Conservation (phyloP, 2,329 filamentous ascomycete genomes). For the Macroventuria anomochaeta region DNA sequence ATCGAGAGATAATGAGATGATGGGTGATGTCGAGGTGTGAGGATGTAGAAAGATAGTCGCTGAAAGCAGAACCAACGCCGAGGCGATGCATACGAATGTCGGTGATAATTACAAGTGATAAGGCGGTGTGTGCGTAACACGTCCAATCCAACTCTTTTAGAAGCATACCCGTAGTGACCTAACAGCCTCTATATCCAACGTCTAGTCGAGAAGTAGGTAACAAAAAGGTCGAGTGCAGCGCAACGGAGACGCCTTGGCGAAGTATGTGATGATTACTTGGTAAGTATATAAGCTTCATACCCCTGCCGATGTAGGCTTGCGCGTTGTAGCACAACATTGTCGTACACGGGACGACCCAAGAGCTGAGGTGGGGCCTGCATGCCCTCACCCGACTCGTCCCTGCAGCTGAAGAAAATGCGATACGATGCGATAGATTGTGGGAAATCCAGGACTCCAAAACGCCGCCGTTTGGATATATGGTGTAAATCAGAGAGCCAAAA, state of each 20-base stretch:
- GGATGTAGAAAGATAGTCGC: background rate
- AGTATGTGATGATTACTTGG: background rate
- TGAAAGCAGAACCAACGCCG: slow-evolving; percentile 5
- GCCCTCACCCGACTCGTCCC: slow-evolving; percentile 12
- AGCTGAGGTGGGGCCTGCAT: slow-evolving; percentile 21
- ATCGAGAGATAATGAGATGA: background rate
- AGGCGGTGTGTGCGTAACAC: slow-evolving; percentile 1
- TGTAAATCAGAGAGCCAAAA: slow-evolving; percentile 10
- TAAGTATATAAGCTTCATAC: slow-evolving; percentile 3
- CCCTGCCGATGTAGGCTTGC: slow-evolving; percentile 4
- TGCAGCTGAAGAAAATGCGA: slow-evolving; percentile 17
- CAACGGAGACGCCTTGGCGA: background rate
- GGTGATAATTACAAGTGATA: slow-evolving; percentile 16
- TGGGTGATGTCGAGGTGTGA: background rate
- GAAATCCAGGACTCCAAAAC: slow-evolving; percentile 14
- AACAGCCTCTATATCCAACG: slow-evolving; percentile 1
- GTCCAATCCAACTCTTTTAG: slow-evolving; percentile 2
- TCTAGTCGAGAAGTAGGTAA: background rate
- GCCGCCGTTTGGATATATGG: slow-evolving; percentile 20
- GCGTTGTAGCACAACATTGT: slow-evolving; percentile 13
- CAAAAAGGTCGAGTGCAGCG: background rate
- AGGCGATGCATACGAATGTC: slow-evolving; percentile 15
- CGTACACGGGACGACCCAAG: slow-evolving; percentile 9
- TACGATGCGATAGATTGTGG: slow-evolving; percentile 11
- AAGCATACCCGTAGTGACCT: background rate